A percentile compares a stretch with the other conserved stretches of the same genome.
These are phyloP conservation scores for Melampsora larici-populina DNA, from an alignment of 1,284 basidiomycete genomes.

Conservation along the genomic window DNA sequence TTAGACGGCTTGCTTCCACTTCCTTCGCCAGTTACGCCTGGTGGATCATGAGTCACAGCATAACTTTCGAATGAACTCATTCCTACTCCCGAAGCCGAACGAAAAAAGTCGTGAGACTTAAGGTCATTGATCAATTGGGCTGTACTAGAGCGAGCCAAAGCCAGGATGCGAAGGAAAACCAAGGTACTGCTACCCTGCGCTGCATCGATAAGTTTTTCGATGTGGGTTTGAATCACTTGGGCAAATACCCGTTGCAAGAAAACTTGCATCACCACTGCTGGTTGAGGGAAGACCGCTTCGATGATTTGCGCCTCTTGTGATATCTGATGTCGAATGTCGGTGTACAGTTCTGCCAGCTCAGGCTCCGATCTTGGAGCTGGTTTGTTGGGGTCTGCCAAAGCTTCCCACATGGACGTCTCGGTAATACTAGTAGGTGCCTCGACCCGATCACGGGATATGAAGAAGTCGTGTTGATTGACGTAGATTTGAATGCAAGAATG, in stretches of 20 bases:
- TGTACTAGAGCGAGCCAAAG: conserved; percentile 78
- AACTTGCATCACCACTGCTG: conserved; percentile 96
- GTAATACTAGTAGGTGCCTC: conserved; percentile 53
- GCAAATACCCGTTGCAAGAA: conserved; percentile 97
- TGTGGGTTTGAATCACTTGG: conserved; percentile 92
- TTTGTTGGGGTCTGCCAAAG: conserved; percentile 73
- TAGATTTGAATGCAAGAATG: conserved; percentile 96
- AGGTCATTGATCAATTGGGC: conserved; percentile 82
- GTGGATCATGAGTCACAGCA: background rate
- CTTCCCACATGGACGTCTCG: conserved; percentile 66
- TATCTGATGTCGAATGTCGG: conserved; percentile 84
- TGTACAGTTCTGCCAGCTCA: conserved; percentile 74
- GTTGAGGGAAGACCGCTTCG: conserved; percentile 96
- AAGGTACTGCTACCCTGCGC: conserved; percentile 75
- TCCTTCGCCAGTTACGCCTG: conserved; percentile 5
- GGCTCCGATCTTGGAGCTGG: conserved; percentile 74
- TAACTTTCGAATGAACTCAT: conserved; percentile 28
- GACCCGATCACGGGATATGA: conserved; percentile 75
- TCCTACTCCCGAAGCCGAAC: conserved; percentile 56
- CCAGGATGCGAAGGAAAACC: conserved; percentile 84
- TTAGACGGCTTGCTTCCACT: background rate
- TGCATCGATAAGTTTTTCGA: conserved; percentile 76
- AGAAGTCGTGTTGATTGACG: conserved; percentile 99
- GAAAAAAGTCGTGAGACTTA: conserved; percentile 77
- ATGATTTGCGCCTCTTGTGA: conserved; percentile 96